phyloP scores from a whole-genome alignment of 2,329 filamentous ascomycete genomes.

The Esteya vermicola region DNA sequence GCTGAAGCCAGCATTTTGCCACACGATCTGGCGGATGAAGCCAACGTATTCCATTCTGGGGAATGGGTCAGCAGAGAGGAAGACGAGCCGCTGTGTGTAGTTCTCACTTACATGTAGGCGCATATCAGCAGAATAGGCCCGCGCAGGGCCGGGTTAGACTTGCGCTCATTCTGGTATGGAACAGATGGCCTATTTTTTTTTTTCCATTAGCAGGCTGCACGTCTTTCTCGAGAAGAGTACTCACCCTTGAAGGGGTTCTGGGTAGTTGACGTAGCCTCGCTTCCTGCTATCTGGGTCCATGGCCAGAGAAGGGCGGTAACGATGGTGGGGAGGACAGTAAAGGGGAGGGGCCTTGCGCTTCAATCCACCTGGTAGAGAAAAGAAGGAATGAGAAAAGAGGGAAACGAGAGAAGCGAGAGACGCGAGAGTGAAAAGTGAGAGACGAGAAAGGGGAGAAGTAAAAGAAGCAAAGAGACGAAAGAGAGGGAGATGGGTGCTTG shows the following conservation, averaged over 20 bases:
- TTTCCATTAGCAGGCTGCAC: neutral
- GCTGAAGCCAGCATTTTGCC: slow-evolving; percentile 50
- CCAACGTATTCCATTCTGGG: slow-evolving; percentile 38
- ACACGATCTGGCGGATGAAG: slow-evolving; percentile 40
- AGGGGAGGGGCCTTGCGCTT: too few relatives aligned
- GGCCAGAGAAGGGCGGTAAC: neutral
- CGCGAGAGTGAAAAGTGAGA: neutral
- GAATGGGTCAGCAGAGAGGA: neutral
- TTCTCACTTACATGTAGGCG: slow-evolving; percentile 37
- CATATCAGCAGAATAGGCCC: slow-evolving; percentile 38
- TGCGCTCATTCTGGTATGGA: slow-evolving; percentile 30
- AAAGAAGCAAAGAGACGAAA: too few relatives aligned
- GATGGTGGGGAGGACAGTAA: neutral
- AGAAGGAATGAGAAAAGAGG: neutral
- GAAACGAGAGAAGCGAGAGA: too few relatives aligned
- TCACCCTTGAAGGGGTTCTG: slow-evolving; percentile 20
- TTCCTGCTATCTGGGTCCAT: slow-evolving; percentile 9
- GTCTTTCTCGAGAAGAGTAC: slow-evolving; percentile 4
- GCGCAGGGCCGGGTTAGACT: slow-evolving; percentile 42
- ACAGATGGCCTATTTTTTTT: slow-evolving; percentile 22
- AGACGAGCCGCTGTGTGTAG: too few relatives aligned
- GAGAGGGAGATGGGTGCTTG: too few relatives aligned
- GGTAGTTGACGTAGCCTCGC: slow-evolving; percentile 21
- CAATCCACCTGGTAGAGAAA: too few relatives aligned
- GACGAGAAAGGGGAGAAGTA: neutral